Evolutionary conservation across 169 alveolate species (phyloP), one percentile per base, ranked within the genome.

Genomic region (Cystoisospora suis): DNA sequence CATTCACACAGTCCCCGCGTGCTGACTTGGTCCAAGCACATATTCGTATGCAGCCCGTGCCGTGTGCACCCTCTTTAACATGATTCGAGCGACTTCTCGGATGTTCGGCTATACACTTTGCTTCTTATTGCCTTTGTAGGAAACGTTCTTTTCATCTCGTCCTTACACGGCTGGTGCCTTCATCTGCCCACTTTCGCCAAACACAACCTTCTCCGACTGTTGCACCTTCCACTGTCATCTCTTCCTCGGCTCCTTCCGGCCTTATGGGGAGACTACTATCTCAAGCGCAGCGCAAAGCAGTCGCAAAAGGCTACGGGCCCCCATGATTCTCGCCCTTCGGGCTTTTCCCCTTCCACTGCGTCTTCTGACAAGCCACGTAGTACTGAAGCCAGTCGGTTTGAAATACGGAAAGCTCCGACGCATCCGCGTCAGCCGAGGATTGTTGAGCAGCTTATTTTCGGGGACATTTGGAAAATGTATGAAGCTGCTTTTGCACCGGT

Each of bases 371-470:
- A 40, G 29, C 1, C 83, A 9, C 58, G 56, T 9, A 23, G 29
- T 15, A 27, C 83, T 2, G 83, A n/a, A 23, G 77, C 45, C 44
- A n/a, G 27, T 23, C 45, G 77, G 61, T 29, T 79, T 46, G 72
- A 53, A 38, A 49, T 81, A 5, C 44, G 75, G 12, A 49, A 46
- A 47, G 29, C 88, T 23, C 88, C 88, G 0, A 4, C 45, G 29
- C 29, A 20, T 36, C 2, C 72, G 6, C 44, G 75, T 49, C 88
- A 81, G 81, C 94, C 94, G 70, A 96, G 96, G n/a, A 92, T 97
- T 94, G 95, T 96, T 90, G 98, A 95, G 20, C 97, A 97, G 81
- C 97, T 98, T 96, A 96, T 98, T 94, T 95, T 98, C 98, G 99
- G 98, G 87, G 99, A 99, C 83, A 97, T 98, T 72, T 95, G 98